Percentiles rank a stretch among this genome's conserved stretches.
Conservation (phyloP, 345 rosid species). For the Salix caprea region DNA sequence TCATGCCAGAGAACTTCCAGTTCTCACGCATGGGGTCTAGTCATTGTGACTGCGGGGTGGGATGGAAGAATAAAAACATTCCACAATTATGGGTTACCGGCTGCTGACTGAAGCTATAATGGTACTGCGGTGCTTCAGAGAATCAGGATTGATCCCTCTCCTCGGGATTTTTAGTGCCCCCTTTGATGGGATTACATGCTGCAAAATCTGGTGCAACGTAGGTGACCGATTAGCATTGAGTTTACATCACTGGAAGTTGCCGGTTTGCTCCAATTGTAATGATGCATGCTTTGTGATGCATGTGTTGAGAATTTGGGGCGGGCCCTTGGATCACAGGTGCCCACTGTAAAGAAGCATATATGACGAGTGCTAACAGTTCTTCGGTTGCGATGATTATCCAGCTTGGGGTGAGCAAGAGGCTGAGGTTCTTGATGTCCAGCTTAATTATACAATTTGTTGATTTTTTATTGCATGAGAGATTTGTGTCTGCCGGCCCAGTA, state of each 20-base stretch:
- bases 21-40: constrained; percentile 87
- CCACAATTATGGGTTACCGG: constrained; percentile 88
- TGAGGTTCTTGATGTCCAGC: constrained; percentile 21
- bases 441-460: constrained; percentile 17
- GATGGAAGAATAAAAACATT: constrained; percentile 90
- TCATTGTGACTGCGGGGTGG: constrained; percentile 87
- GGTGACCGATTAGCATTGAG: not conserved
- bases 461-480: constrained; percentile 12
- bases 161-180: constrained; percentile 1
- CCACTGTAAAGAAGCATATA: not conserved
- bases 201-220: not conserved
- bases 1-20: constrained; percentile 61
- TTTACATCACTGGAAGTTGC: constrained; percentile 8
- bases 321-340: constrained; percentile 18
- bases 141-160: constrained; percentile 1
- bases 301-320: constrained; percentile 12
- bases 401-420: constrained; percentile 26
- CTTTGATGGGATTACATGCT: not conserved
- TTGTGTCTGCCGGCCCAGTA: constrained; percentile 23
- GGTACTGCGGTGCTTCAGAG: constrained; percentile 12
- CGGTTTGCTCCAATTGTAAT: constrained; percentile 4
- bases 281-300: constrained; percentile 10
- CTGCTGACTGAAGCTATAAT: constrained; percentile 37
- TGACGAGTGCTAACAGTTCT: constrained; percentile 15
- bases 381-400: constrained; percentile 15